Base-by-base conservation (phyloP, 2,329 filamentous ascomycete genomes). In the Zymoseptoria ardabiliae region DNA sequence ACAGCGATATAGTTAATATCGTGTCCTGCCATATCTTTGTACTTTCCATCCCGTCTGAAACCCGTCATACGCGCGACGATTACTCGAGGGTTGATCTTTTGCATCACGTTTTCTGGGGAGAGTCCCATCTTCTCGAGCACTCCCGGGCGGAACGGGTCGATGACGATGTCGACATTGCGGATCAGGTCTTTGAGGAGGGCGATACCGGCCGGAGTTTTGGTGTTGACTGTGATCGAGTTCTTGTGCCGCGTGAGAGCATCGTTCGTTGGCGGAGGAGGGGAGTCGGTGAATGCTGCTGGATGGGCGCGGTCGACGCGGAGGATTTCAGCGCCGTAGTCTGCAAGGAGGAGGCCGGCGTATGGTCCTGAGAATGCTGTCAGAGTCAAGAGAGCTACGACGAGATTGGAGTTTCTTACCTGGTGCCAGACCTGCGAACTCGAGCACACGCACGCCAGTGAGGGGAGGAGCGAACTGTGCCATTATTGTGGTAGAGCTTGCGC, bases 1-100 rank as follows among this genome's bases (percentile, higher is more conserved):
- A 96, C 90, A 54, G 92, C 90, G 50, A 97, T 87, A 75, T 97
- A 97, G 72, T 97, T 97, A 73, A 97, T 96, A 72, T 97, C 92
- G 72, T 97, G 92, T 5, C 92, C 92, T 0, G 92, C 91, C 92
- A 96, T 97, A 69, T 82, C 77, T 53, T 83, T 84, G 75, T 96
- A 97, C 68, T 85, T 87, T 0, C 92, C 93, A 75, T 95, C 90
- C 48, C 92, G 81, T 11, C 93, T 82, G 74, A 97, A 97, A 0
- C 93, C 93, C 2, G 91, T 94, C 83, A 97, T 88, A 49, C 93
- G 86, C 7, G 84, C 91, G 58, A 96, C 85, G 57, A 97, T 85
- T 2, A 97, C 77, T 0, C 86, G 79, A 10, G 87, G 88, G 73
- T 97, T 96, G 19, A 82, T 71, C 22, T 75, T 77, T 25, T 85